phyloP scores from a whole-genome alignment of 768 basidiomycete genomes.

The Boletus vermiculosoides region DNA sequence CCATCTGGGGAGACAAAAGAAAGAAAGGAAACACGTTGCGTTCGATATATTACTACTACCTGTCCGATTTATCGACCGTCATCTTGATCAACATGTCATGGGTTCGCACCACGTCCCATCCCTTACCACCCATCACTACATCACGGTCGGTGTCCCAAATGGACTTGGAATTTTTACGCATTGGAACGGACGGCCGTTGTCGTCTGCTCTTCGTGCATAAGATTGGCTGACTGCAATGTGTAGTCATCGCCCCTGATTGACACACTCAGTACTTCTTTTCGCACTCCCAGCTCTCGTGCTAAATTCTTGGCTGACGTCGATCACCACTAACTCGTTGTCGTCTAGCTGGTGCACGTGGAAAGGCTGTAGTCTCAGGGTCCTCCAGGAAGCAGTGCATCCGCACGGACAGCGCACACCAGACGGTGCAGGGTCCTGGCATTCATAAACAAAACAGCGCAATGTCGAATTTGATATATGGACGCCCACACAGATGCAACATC shows the following conservation, averaged over 20 bases:
- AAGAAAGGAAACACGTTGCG: slow-evolving; percentile 15
- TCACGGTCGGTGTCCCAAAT: slow-evolving; percentile 6
- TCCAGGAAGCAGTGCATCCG: slow-evolving; percentile 20
- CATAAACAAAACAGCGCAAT: slow-evolving; percentile 17
- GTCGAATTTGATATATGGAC: slow-evolving; percentile 31
- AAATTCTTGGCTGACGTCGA: background rate
- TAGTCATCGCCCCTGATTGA: slow-evolving; percentile 13
- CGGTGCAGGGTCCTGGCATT: slow-evolving; percentile 20
- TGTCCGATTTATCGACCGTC: slow-evolving; percentile 20
- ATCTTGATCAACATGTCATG: slow-evolving; percentile 13
- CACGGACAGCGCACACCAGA: slow-evolving; percentile 25
- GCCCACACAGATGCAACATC: slow-evolving; percentile 15
- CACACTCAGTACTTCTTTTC: slow-evolving; percentile 2
- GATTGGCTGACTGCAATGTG: background rate
- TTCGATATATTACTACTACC: slow-evolving; percentile 11
- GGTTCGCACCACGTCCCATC: slow-evolving; percentile 6
- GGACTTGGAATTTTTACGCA: background rate
- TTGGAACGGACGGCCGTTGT: background rate
- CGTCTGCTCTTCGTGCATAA: background rate
- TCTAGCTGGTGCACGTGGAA: slow-evolving; percentile 11
- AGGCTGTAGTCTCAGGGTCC: slow-evolving; percentile 23
- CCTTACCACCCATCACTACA: slow-evolving; percentile 1
- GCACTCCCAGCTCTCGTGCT: background rate
- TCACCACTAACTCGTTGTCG: background rate
- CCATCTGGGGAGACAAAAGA: background rate